Evolutionary conservation across 768 basidiomycete species (phyloP).

Genomic region (Crassisporium funariophilum): DNA sequence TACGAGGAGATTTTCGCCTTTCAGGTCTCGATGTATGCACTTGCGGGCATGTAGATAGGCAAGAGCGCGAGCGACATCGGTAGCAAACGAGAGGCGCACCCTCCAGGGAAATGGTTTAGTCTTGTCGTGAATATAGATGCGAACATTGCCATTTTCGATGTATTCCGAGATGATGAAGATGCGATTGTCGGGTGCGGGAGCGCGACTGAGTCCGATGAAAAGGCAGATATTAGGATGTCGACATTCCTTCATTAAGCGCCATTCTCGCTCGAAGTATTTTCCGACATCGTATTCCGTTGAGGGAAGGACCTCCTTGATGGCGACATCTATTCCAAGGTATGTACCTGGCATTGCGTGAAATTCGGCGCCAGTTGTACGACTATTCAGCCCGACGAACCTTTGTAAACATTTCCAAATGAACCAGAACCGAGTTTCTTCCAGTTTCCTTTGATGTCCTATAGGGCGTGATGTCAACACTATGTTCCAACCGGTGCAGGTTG

Average conservation of each 20-base stretch:
- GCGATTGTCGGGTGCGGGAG: conserved; percentile 75
- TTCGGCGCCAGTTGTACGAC: not conserved
- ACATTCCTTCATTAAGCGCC: conserved; percentile 95
- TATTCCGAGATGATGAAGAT: conserved; percentile 96
- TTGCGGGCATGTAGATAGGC: conserved; percentile 96
- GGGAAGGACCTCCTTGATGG: conserved; percentile 94
- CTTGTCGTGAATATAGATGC: conserved; percentile 88
- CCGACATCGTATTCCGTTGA: conserved; percentile 90
- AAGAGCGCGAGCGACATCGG: conserved; percentile 91
- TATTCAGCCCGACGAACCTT: conserved; percentile 45
- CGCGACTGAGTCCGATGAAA: conserved; percentile 87
- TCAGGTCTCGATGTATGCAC: conserved; percentile 88
- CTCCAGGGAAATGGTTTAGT: conserved; percentile 88
- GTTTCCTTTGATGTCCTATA: conserved; percentile 80
- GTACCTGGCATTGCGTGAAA: conserved; percentile 47
- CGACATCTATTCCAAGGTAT: conserved; percentile 95
- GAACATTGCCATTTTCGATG: conserved; percentile 90
- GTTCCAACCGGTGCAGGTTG: not conserved
- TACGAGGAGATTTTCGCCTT: conserved; percentile 96
- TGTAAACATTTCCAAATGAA: conserved; percentile 92
- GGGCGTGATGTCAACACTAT: not conserved
- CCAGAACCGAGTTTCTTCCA: conserved; percentile 93
- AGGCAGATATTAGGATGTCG: conserved; percentile 92
- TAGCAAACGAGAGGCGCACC: conserved; percentile 91
- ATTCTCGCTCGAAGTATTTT: conserved; percentile 99